Percentiles rank a stretch among this genome's conserved stretches.
phyloP scores from a whole-genome alignment of 2,329 filamentous ascomycete genomes.

The Didymella sp. region DNA sequence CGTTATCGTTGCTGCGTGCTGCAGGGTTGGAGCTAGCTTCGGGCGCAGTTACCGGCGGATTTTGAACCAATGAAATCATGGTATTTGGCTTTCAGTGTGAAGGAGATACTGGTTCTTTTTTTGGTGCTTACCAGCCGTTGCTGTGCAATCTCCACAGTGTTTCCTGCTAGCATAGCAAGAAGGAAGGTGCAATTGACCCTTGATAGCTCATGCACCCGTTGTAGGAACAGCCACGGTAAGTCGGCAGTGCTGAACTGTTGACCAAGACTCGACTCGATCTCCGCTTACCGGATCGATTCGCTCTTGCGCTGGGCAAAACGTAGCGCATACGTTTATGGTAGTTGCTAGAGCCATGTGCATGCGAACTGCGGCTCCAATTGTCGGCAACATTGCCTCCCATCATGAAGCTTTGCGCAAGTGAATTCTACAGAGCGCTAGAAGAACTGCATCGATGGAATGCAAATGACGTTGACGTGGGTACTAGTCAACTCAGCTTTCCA shows the following conservation, averaged over 20 bases:
- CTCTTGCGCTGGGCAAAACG: background rate
- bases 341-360: background rate
- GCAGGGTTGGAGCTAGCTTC: background rate
- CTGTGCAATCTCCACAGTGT: background rate
- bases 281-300: background rate
- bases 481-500: background rate
- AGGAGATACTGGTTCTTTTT: background rate
- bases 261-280: background rate
- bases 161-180: background rate
- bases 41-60: background rate
- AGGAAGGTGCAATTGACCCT: background rate
- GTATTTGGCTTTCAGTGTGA: background rate
- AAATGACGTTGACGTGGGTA: conserved; percentile 8
- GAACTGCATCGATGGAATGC: conserved; percentile 1
- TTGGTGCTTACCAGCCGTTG: background rate
- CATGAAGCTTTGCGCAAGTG: background rate
- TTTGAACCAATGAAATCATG: background rate
- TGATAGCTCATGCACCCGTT: background rate
- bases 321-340: background rate
- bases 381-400: background rate
- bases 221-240: background rate
- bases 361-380: background rate
- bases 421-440: background rate
- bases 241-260: background rate
- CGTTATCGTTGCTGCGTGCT: conserved; percentile 4